Percentiles rank a stretch among this genome's conserved stretches.
Evolutionary conservation across 495 filamentous ascomycete genomes (phyloP).

Genomic region (Amniculicola lignicola): DNA sequence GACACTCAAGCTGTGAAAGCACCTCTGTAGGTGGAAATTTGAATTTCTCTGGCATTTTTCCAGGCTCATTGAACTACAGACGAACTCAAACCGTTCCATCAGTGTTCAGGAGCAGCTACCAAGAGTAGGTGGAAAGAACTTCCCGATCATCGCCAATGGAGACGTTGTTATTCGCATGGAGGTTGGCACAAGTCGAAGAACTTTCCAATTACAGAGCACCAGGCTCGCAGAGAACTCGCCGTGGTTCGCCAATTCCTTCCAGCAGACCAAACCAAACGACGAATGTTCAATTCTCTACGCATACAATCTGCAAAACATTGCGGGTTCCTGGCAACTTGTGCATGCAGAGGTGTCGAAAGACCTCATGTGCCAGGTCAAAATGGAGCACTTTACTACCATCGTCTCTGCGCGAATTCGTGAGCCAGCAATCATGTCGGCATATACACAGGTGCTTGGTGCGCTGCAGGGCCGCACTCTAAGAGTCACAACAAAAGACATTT

Average conservation of each 20-base stretch:
- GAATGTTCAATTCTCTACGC: not conserved
- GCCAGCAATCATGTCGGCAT: not conserved
- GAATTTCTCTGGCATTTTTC: no score
- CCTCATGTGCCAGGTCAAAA: not conserved
- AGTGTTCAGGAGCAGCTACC: no score
- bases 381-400: not conserved
- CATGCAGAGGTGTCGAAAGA: not conserved
- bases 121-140: no score
- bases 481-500: slow-evolving; percentile 13
- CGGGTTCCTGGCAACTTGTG: not conserved
- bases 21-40: no score
- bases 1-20: no score
- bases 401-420: not conserved
- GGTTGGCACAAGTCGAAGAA: not conserved
- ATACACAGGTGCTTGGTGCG: slow-evolving; percentile 18
- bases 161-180: not conserved
- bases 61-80: no score
- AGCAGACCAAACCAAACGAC: not conserved
- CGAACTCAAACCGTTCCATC: no score
- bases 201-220: not conserved
- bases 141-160: not conserved
- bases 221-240: not conserved
- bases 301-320: not conserved
- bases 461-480: slow-evolving; percentile 24
- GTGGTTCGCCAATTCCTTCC: not conserved